A percentile compares a stretch with the other conserved stretches of the same genome.
Evolutionary conservation across 257 asterid genomes (phyloP).

Genomic region (Misopates orontium): DNA sequence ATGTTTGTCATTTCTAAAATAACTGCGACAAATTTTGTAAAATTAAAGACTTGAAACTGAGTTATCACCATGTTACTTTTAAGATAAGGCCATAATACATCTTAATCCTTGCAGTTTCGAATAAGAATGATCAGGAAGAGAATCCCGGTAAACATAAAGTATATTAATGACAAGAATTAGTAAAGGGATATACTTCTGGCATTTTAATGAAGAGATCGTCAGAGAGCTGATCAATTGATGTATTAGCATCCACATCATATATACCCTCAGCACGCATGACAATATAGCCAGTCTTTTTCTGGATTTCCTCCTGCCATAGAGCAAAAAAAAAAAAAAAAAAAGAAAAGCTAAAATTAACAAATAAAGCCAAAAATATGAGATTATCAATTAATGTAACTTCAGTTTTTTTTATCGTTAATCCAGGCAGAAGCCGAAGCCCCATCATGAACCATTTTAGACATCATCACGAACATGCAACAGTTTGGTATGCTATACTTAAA

Average conservation of each 20-base stretch:
- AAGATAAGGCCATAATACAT: background rate
- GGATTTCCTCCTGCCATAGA: constrained; percentile 84
- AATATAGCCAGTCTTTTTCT: constrained; percentile 93
- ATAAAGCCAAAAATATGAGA: background rate
- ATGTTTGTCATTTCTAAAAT: too few relatives aligned
- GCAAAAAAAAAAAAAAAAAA: constrained; percentile 19
- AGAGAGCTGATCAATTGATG: constrained; percentile 93
- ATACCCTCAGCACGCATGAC: constrained; percentile 98
- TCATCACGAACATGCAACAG: background rate
- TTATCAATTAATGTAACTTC: constrained; percentile 7
- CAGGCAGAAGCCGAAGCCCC: background rate
- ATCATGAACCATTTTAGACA: constrained; percentile 1
- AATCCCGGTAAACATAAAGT: background rate
- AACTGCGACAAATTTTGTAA: background rate
- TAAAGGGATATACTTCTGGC: constrained; percentile 67
- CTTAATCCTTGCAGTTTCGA: background rate
- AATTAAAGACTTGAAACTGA: background rate
- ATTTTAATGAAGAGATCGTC: constrained; percentile 92
- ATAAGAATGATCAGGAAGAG: constrained; percentile 11
- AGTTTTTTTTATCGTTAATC: constrained; percentile 9
- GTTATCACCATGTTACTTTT: background rate
- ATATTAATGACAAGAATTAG: constrained; percentile 1
- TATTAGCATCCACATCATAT: constrained; percentile 96
- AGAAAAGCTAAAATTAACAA: constrained; percentile 6
- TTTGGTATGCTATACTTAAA: constrained; percentile 1